These are phyloP conservation scores for Claviceps quebecensis DNA, from an alignment of 2,329 filamentous ascomycete species.

Conservation along the genomic window DNA sequence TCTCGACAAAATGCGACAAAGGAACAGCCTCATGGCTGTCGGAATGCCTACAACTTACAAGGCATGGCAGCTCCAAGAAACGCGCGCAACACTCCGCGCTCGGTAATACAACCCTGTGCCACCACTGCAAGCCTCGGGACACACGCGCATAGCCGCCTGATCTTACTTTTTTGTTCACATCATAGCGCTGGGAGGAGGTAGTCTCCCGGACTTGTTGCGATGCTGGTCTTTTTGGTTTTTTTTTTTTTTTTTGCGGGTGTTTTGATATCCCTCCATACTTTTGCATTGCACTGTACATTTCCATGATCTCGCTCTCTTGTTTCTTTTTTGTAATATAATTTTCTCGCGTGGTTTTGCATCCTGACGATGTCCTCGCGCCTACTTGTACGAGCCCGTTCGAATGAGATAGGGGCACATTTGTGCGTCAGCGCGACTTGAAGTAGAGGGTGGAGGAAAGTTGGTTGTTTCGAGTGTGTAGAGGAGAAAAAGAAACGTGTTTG, in stretches of 20 bases:
- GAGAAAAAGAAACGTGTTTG: not conserved
- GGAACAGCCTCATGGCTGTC: too few relatives aligned
- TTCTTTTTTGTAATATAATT: slow-evolving; percentile 1
- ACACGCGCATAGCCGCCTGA: not conserved
- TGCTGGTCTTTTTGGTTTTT: not conserved
- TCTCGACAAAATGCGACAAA: too few relatives aligned
- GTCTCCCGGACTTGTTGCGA: not conserved
- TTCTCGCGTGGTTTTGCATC: too few relatives aligned
- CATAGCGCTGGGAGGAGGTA: slow-evolving; percentile 1
- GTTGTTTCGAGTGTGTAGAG: not conserved
- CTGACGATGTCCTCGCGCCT: too few relatives aligned
- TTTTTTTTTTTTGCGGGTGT: not conserved
- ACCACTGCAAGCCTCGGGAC: not conserved
- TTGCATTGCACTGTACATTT: not conserved
- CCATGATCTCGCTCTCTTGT: slow-evolving; percentile 1
- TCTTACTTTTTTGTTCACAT: not conserved
- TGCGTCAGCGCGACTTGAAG: not conserved
- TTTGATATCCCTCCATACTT: slow-evolving; percentile 2
- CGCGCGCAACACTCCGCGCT: too few relatives aligned
- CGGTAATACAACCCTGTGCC: not conserved
- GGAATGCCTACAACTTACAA: too few relatives aligned
- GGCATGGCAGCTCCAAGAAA: too few relatives aligned
- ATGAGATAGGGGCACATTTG: not conserved
- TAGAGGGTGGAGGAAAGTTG: not conserved
- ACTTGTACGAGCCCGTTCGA: not conserved